Conservation (phyloP, 2,329 filamentous ascomycete genomes). For the Hymenotorrendiella dingleyae region DNA sequence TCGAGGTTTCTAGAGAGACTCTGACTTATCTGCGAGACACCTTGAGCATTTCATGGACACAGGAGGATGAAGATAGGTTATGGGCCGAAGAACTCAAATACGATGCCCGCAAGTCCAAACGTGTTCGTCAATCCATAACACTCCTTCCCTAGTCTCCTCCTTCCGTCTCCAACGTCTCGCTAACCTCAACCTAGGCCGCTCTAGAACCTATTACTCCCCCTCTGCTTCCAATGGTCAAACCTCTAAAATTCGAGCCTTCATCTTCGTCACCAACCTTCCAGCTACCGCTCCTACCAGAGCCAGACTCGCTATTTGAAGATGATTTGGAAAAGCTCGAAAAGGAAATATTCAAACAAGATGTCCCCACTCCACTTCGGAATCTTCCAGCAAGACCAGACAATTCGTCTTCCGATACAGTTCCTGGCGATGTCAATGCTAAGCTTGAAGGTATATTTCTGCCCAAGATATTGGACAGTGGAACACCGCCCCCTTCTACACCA, state of each 20-base stretch:
- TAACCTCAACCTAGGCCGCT: no score
- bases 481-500: conserved; percentile 6
- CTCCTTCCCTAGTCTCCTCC: background rate
- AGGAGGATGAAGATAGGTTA: conserved; percentile 19
- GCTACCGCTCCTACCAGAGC: conserved; percentile 22
- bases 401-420: conserved; percentile 1
- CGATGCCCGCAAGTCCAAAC: no score
- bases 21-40: conserved; percentile 18
- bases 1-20: conserved; percentile 22
- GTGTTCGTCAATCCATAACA: conserved; percentile 13
- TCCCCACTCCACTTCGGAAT: conserved; percentile 16
- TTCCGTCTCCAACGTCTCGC: no score
- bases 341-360: conserved; percentile 26
- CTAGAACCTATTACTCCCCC: conserved; percentile 28
- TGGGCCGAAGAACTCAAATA: conserved; percentile 18
- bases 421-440: conserved; percentile 50
- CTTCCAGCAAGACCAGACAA: background rate
- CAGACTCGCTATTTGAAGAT: conserved; percentile 17
- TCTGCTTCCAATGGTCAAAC: conserved; percentile 20
- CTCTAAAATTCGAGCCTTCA: conserved; percentile 21
- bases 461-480: conserved; percentile 8
- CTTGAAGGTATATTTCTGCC: conserved; percentile 55
- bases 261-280: conserved; percentile 20
- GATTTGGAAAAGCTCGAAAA: conserved; percentile 25
- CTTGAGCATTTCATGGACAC: conserved; percentile 18